Base-by-base conservation (phyloP, 2,329 filamentous ascomycete species). In the Teratosphaeria epicoccoides region DNA sequence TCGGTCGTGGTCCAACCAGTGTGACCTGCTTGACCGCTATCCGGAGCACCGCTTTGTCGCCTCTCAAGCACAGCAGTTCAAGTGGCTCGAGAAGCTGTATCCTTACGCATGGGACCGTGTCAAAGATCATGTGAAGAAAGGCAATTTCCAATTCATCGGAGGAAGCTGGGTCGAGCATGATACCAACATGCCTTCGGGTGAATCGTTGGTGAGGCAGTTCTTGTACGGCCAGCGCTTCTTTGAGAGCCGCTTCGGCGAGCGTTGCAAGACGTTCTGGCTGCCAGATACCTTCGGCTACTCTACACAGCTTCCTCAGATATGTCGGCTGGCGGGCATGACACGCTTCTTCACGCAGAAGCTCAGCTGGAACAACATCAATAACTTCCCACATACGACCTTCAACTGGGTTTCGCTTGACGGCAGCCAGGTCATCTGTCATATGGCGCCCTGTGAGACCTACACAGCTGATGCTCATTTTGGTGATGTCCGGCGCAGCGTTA, bases 341-440 rank as follows among this genome's bases (percentile, higher is more conserved):
- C 82, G 91, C 28, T 98, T 98, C 75, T 85, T 98, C 64, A 98
- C 93, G 0, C 93, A 98, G 70, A 98, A 98, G 73, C 76, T 98
- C 54, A 97, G 91, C 75, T 98, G 93, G 93, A 97, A 97, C 75
- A 97, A 97, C 68, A 97, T 97, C 78, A 97, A 97, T 73, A 95
- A 87, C 65, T 98, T 97, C 72, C 93, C 93, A 0, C 93, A 97
- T 66, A 97, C 93, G 5, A 97, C 93, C 0, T 98, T 98, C 77
- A 95, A 95, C 70, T 98, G 93, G 93, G 90, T 98, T 26, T 82
- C 89, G 11, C 80, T 96, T 12, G 93, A 98, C 68, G 91, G 93
- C 52, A 95, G 87, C 64, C 93, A 97, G 66, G 93, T 98, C 59
- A 82, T 98, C 56, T 97, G 91, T 69, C 93, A 98, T 66, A 98